phyloP scores from a whole-genome alignment of 805 yeast genomes.

The Hanseniaspora vineae region DNA sequence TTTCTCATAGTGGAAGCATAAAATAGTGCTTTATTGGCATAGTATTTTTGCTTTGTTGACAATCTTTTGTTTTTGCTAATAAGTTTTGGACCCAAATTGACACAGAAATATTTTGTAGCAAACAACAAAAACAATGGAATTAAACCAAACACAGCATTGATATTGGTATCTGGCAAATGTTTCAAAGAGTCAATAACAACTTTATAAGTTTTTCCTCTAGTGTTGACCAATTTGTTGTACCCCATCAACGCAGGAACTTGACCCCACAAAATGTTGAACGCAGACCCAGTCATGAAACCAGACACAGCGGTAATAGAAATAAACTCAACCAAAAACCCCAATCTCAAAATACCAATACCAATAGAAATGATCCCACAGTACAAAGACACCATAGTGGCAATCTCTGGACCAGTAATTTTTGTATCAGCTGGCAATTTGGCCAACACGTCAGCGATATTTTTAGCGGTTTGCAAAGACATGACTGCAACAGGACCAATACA shows the following conservation, averaged over 20 bases:
- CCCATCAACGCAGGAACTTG: constrained; percentile 87
- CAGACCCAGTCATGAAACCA: constrained; percentile 94
- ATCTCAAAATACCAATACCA: constrained; percentile 68
- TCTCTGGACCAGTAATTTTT: constrained; percentile 33
- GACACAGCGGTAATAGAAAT: constrained; percentile 85
- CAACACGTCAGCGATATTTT: constrained; percentile 43
- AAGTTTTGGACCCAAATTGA: constrained; percentile 40
- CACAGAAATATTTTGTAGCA: constrained; percentile 53
- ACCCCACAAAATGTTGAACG: constrained; percentile 67
- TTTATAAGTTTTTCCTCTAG: constrained; percentile 55
- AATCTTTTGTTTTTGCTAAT: constrained; percentile 37
- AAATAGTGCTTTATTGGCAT: constrained; percentile 37
- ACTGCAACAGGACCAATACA: constrained; percentile 96
- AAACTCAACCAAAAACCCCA: constrained; percentile 81
- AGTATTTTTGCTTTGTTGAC: constrained; percentile 9
- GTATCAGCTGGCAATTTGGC: constrained; percentile 29
- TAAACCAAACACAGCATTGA: constrained; percentile 85
- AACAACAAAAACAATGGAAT: constrained; percentile 62
- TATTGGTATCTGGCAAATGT: constrained; percentile 50
- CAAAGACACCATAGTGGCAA: constrained; percentile 70
- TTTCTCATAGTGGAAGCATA: constrained; percentile 66
- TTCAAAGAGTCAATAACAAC: constrained; percentile 64
- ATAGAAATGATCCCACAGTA: constrained; percentile 77
- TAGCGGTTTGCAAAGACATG: constrained; percentile 77
- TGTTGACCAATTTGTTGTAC: constrained; percentile 49